Base-by-base conservation (phyloP, 768 basidiomycete genomes). In the Mycena metata region DNA sequence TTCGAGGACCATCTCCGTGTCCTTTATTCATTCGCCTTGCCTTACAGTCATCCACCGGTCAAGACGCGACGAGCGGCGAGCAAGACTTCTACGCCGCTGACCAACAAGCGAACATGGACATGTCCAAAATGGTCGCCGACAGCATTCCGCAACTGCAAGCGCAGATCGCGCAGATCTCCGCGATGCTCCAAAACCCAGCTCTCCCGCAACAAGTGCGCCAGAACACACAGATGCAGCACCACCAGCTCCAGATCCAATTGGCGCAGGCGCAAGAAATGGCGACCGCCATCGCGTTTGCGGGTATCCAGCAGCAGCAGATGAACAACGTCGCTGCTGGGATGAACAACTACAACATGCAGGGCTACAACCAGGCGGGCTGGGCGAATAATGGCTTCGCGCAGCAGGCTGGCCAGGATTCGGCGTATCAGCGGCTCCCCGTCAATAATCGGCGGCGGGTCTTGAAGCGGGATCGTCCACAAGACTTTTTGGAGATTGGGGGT, bases 121-220 rank as follows among this genome's bases (percentile, higher is more conserved):
- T 91, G 85, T 84, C 88, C 24, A 90, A 90, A 71, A 88, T 90
- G 81, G 83, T 93, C 72, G 88, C 89, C 36, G 89, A 92, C 71
- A 90, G 83, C 75, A 91, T 95, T 71, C 90, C 93, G 21, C 90
- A 94, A 76, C 82, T 96, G 19, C 95, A 96, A 78, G 93, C 93
- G 6, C 93, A 95, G 75, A 90, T 95, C 68, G 81, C 83, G n/a
- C 95, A 96, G 73, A 83, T 95, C 57, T 90, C 89, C 64, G 82
- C 89, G 71, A 90, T 93, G 84, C 87, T 96, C 71, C 91, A 93
- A 78, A 95, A 94, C 75, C 88, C 90, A 21, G 85, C 88, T 11
- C 82, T 96, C 9, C 92, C 93, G 2, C 79, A 80, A 24, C 88
- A 89, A 57, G 91, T 92, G 49, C 90, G 94, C 39, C 91, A 91